Base-by-base conservation (phyloP, 2,329 filamentous ascomycete genomes). In the Xenosphaeropsis pyriputrescens region DNA sequence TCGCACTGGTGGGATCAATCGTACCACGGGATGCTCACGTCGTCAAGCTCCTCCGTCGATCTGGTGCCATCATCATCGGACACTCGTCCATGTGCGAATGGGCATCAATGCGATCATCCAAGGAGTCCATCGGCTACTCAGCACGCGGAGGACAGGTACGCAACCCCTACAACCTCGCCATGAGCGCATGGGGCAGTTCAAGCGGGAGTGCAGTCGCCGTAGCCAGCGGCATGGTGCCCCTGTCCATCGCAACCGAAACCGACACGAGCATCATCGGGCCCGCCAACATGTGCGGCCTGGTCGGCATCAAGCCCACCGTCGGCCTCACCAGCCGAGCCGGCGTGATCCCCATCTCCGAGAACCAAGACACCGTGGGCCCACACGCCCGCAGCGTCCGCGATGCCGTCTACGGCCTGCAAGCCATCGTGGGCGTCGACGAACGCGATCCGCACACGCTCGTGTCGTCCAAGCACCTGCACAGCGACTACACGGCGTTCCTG, bases 301-400 rank as follows among this genome's bases (percentile, higher is more conserved):
- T 80, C 0, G 78, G 74, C 2, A 75, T 84, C 51, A 79, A 77
- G 50, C 74, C 77, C 1, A 78, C 75, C 0, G 71, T 80, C 2
- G 78, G 77, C 0, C 59, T 82, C 3, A 79, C 70, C 0, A 75
- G 72, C 1, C 60, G 72, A 12, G 56, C 67, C 40, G 60, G 77
- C 3, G 75, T 81, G 2, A 68, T 84, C 7, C 78, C 79, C 1
- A 70, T 81, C 3, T 69, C 65, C 2, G 53, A 65, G 18, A 67
- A 72, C 45, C 72, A 78, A 47, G 80, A 85, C 47, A 77, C 70
- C 0, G 62, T 83, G 0, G 79, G 80, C 0, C 63, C 69, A 0
- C 72, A 84, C 54, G 71, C 69, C 0, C 65, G 70, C 14, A 79
- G 70, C 0, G 70, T 84, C 3, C 64, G 65, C n/a, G 79, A 85